Conservation (phyloP, 345 rosid genomes). For the Psidium friedrichsthalianum region DNA sequence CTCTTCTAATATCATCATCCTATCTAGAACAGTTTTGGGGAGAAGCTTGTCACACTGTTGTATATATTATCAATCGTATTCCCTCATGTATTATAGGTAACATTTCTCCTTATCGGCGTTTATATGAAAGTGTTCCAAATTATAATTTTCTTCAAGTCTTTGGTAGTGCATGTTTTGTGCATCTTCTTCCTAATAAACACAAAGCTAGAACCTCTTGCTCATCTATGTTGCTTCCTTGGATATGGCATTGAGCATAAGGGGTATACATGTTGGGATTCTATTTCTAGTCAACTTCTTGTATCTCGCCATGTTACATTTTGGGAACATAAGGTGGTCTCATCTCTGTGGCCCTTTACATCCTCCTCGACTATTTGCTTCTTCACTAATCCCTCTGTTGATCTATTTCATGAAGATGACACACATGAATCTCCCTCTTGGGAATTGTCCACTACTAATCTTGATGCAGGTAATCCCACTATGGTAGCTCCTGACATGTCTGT, state of each 20-base stretch:
- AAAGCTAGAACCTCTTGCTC: not conserved
- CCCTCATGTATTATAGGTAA: not conserved
- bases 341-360: not conserved
- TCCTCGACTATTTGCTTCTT: not conserved
- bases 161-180: rapidly evolving
- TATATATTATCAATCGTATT: too few relatives aligned
- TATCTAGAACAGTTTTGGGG: not conserved
- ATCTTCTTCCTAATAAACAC: too few relatives aligned
- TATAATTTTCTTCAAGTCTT: too few relatives aligned
- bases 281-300: rapidly evolving
- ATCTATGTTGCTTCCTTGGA: not conserved
- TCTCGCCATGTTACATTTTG: rapidly evolving
- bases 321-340: not conserved
- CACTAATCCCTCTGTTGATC: not conserved
- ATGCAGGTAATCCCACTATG: not conserved
- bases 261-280: not conserved
- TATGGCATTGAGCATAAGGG: not conserved
- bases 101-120: not conserved
- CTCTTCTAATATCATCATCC: not conserved
- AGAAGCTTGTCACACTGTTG: not conserved
- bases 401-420: too few relatives aligned
- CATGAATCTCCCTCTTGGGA: too few relatives aligned
- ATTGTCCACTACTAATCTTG: too few relatives aligned
- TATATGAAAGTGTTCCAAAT: not conserved
- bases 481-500: not conserved